Percentiles rank a stretch among this genome's conserved stretches.
Conservation (phyloP, 1,284 basidiomycete genomes). For the Sanghuangporus baumii region DNA sequence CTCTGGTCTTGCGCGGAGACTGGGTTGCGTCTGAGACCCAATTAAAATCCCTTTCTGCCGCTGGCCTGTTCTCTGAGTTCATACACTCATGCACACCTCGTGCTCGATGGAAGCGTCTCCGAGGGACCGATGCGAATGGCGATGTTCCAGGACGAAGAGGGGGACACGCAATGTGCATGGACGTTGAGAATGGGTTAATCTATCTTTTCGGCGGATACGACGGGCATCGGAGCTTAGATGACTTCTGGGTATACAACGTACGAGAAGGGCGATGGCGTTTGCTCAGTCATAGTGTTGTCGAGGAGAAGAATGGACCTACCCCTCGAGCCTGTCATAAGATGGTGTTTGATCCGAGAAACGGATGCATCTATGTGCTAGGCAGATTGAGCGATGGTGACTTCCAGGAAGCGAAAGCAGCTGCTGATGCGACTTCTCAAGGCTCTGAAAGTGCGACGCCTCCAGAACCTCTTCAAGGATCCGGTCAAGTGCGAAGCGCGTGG, state of each 20-base stretch:
- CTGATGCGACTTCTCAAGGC: not conserved
- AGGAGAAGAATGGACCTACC: slow-evolving; percentile 60
- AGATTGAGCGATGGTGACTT: slow-evolving; percentile 50
- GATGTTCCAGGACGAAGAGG: slow-evolving; percentile 61
- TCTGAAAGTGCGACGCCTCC: not conserved
- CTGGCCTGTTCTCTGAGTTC: slow-evolving; percentile 54
- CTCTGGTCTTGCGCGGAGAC: slow-evolving; percentile 60
- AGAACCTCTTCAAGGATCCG: not conserved
- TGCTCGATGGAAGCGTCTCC: slow-evolving; percentile 52
- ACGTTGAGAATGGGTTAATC: slow-evolving; percentile 54
- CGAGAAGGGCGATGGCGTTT: slow-evolving; percentile 57
- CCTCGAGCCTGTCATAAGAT: slow-evolving; percentile 80
- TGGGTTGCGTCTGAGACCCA: slow-evolving; percentile 57
- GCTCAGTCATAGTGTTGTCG: slow-evolving; percentile 50
- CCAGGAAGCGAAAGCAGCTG: slow-evolving; percentile 3
- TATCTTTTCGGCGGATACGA: slow-evolving; percentile 83
- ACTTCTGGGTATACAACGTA: slow-evolving; percentile 76
- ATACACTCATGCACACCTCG: slow-evolving; percentile 51
- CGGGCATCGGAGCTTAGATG: slow-evolving; percentile 66
- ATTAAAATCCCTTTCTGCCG: slow-evolving; percentile 43
- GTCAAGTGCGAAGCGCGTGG: slow-evolving; percentile 10
- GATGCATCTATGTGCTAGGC: slow-evolving; percentile 69
- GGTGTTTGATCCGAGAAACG: slow-evolving; percentile 68
- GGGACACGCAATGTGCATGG: slow-evolving; percentile 81
- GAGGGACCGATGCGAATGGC: slow-evolving; percentile 53